These are phyloP conservation scores for Aurifilum marmelostoma DNA, from an alignment of 2,329 filamentous ascomycete genomes.

Conservation along the genomic window DNA sequence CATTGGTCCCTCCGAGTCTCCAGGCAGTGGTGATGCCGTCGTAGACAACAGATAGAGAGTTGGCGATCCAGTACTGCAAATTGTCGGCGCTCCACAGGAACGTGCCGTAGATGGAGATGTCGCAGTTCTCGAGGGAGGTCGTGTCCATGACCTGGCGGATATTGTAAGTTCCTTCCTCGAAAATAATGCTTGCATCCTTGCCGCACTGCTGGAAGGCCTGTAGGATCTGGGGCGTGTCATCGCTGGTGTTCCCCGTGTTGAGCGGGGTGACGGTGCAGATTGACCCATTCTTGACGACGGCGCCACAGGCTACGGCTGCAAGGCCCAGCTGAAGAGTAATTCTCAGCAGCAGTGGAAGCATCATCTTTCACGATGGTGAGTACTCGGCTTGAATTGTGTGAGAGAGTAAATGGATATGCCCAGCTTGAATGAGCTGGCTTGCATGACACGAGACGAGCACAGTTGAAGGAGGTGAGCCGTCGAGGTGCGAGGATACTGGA, in stretches of 20 bases:
- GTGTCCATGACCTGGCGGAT: constrained; percentile 55
- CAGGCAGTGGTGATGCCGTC: constrained; percentile 55
- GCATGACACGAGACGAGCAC: neutral
- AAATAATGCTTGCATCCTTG: constrained; percentile 52
- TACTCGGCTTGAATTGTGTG: too few relatives aligned
- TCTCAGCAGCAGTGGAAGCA: too few relatives aligned
- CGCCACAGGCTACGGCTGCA: constrained; percentile 25
- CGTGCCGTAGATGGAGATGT: constrained; percentile 52
- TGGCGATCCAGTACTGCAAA: constrained; percentile 52
- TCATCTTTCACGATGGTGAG: neutral
- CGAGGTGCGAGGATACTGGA: too few relatives aligned
- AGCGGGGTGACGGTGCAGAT: constrained; percentile 35
- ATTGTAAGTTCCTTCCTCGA: constrained; percentile 52
- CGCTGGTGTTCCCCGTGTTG: constrained; percentile 31
- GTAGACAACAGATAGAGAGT: constrained; percentile 50
- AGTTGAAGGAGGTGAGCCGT: neutral
- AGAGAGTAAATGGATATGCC: neutral
- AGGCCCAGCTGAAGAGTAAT: neutral
- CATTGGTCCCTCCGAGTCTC: constrained; percentile 52
- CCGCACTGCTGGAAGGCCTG: constrained; percentile 53
- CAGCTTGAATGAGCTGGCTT: neutral
- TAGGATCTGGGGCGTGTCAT: constrained; percentile 56
- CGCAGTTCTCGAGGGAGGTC: constrained; percentile 48
- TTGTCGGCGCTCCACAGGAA: constrained; percentile 46
- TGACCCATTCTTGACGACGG: constrained; percentile 34